Evolutionary conservation across 495 filamentous ascomycete genomes (phyloP), one percentile per base, ranked within the genome.

Genomic region (Polyplosphaeria fusca): DNA sequence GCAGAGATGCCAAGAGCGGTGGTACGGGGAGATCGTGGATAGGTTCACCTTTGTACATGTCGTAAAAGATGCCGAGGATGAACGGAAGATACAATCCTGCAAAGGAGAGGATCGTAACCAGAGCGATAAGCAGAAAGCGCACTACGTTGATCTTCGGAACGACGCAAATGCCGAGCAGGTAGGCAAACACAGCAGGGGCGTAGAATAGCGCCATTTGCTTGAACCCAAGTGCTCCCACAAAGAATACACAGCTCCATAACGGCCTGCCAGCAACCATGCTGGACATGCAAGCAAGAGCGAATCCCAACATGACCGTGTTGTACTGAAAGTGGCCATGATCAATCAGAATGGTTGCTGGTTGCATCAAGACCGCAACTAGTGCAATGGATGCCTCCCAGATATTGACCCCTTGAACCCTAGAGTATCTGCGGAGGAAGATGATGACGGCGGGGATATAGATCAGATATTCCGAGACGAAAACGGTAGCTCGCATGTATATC

Each of bases 161-260:
- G 20, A 93, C 61, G 70, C 91, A 96, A 66, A 83, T 79, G 5
- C 93, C 92, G 4, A 96, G 75, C 1, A 98, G 84, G 64, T 91
- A 97, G 5, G 90, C 86, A 68, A 96, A 96, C 48, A 97, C 83
- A 12, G 85, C 83, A 0, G 94, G 91, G 2, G 93, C 91, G 70
- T 96, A 98, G 71, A 96, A 98, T 9, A 98, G 76, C 2, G 92
- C 93, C 93, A 98, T 98, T 69, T 98, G 93, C 75, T 98, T 98
- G 76, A 95, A 98, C 12, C 88, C 88, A 20, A 98, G 73, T 14
- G 91, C 87, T 1, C 83, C 80, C n/a, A 98, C 92, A 67, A 98
- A 98, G 73, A 95, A 97, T 47, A 93, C 81, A 55, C 86, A 87
- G 5, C 86, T 81, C 90, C 91, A 96, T 53, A 95, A 79, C 65